These are phyloP conservation scores for Capronia americana DNA, from an alignment of 2,329 filamentous ascomycete genomes.

Conservation along the genomic window DNA sequence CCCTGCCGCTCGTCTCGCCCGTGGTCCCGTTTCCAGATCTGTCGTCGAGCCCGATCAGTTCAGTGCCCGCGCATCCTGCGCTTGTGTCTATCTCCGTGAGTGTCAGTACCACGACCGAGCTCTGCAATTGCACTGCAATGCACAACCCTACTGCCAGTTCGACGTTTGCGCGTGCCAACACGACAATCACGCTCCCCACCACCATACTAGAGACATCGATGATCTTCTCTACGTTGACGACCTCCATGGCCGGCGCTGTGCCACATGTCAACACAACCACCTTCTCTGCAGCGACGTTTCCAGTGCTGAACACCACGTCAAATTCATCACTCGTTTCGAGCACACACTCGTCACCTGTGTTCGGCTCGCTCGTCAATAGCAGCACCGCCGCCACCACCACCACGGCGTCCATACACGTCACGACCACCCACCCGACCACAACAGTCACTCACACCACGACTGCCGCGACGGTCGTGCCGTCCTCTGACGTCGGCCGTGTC, in stretches of 20 bases:
- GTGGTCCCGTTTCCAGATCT: not conserved
- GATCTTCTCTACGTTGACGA: slow-evolving; percentile 4
- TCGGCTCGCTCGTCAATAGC: not conserved
- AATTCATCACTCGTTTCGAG: not conserved
- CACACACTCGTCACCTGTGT: not conserved
- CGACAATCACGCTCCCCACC: slow-evolving; percentile 11
- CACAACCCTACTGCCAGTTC: not conserved
- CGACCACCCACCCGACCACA: not conserved
- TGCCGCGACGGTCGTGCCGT: not conserved
- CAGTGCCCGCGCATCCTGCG: not conserved
- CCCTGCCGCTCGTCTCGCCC: not conserved
- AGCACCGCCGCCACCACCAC: not conserved
- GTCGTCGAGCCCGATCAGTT: not conserved
- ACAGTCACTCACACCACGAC: not conserved
- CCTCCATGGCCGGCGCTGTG: not conserved
- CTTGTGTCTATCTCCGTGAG: not conserved
- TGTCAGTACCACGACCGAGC: not conserved
- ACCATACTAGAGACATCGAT: slow-evolving; percentile 10
- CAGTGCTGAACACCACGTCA: not conserved
- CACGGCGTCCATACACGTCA: slow-evolving; percentile 1
- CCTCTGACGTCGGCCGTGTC: slow-evolving; percentile 3
- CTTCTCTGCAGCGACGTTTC: not conserved
- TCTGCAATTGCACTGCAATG: not conserved
- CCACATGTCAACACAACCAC: not conserved
- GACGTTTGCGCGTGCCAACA: not conserved